Conservation (phyloP, 495 filamentous ascomycete genomes). For the Aspergillus bertholletiae region DNA sequence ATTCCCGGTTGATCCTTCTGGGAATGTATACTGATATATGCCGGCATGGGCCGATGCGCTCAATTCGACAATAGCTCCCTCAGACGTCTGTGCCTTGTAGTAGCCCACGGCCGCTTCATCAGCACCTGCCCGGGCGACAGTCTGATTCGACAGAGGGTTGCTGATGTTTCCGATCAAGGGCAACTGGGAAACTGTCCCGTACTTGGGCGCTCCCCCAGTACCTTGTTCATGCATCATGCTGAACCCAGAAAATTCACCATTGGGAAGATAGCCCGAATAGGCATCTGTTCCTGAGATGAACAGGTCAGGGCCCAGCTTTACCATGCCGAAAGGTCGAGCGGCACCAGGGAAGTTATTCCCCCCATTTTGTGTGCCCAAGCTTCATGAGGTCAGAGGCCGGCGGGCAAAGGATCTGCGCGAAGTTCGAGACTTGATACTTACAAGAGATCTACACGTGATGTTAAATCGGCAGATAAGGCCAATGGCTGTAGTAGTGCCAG, state of each 20-base stretch:
- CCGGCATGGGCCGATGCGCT: constrained; percentile 60
- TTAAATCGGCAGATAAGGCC: constrained; percentile 16
- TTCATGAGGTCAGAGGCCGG: constrained; percentile 6
- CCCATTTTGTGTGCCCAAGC: constrained; percentile 39
- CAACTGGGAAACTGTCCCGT: constrained; percentile 65
- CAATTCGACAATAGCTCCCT: constrained; percentile 57
- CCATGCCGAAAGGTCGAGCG: constrained; percentile 62
- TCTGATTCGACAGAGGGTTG: constrained; percentile 57
- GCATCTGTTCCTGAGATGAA: constrained; percentile 48
- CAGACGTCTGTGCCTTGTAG: constrained; percentile 54
- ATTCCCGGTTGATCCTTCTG: constrained; percentile 31
- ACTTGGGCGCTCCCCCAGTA: constrained; percentile 73
- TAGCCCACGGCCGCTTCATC: constrained; percentile 61
- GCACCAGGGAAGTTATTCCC: constrained; percentile 72
- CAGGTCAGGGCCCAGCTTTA: constrained; percentile 67
- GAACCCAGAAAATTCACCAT: constrained; percentile 63
- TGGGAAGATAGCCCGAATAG: constrained; percentile 61
- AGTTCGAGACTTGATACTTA: constrained; percentile 11
- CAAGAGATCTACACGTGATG: constrained; percentile 34
- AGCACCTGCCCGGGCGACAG: constrained; percentile 41
- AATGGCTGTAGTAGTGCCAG: constrained; percentile 6
- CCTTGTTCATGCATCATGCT: constrained; percentile 73
- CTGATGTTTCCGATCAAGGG: constrained; percentile 50
- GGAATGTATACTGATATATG: constrained; percentile 61
- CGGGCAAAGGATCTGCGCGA: not conserved